Conservation (phyloP, 1,139 yeast species). For the Spathaspora sp. region DNA sequence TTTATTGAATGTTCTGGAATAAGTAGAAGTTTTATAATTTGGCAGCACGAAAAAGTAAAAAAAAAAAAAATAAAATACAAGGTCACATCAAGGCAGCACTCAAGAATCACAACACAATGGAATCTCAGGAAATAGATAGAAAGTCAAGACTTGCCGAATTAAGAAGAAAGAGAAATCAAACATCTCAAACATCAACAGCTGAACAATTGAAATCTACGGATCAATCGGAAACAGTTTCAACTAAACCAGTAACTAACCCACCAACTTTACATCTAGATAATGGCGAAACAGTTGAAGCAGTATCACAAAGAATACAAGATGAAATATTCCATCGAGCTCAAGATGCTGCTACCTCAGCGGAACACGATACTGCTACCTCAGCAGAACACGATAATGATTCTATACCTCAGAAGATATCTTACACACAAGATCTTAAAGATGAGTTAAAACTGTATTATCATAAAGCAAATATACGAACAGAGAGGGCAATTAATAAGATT, state of each 20-base stretch:
- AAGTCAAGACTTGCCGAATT: conserved; percentile 25
- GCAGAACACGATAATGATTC: not conserved
- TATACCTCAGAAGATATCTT: conserved; percentile 5
- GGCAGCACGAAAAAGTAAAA: conserved; percentile 9
- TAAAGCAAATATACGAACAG: conserved; percentile 30
- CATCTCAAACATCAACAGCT: conserved; percentile 1
- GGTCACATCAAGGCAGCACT: not conserved
- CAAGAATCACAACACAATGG: not conserved
- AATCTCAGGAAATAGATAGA: conserved; percentile 14
- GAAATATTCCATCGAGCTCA: conserved; percentile 20
- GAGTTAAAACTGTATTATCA: conserved; percentile 28
- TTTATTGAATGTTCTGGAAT: not conserved
- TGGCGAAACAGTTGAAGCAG: conserved; percentile 29
- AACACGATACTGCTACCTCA: conserved; percentile 15
- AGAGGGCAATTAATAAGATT: conserved; percentile 26
- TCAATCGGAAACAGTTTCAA: not conserved
- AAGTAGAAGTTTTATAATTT: not conserved
- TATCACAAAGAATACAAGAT: conserved; percentile 25
- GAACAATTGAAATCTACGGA: not conserved
- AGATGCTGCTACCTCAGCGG: conserved; percentile 13
- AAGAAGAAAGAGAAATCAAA: conserved; percentile 17
- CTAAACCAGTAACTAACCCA: conserved; percentile 3
- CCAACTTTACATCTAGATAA: conserved; percentile 15
- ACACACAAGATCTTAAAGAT: conserved; percentile 28
- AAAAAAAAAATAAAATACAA: conserved; percentile 1